Evolutionary conservation across 1,284 basidiomycete species (phyloP), one percentile per base, ranked within the genome.

Genomic region (Fistulina hepatica): DNA sequence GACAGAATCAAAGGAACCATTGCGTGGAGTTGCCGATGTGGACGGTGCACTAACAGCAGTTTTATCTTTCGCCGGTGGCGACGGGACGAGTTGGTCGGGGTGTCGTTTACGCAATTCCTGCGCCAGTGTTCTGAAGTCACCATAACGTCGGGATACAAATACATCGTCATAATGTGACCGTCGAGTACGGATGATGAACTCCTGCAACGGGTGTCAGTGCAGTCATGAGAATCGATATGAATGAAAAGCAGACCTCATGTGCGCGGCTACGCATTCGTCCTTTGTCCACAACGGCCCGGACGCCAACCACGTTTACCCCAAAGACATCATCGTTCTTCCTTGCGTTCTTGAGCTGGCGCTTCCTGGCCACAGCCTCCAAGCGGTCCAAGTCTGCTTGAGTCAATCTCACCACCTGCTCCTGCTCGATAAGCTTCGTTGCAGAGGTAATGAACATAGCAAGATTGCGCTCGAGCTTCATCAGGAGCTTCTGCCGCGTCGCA

Each of bases 151-250:
- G 1, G 90, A 88, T 3, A 97, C 94, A 54, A 77, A 92, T 4
- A 90, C 71, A 48, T 95, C 91, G 2, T 67, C 67, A 43, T 72
- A 70, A 9, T 75, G 71, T 3, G 76, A 70, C 22, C 89, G 69
- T 10, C 81, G 72, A 0, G 94, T 98, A 21, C 89, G 76, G 24
- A 98, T 80, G 50, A 98, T 78, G 56, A 98, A 98, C 67, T 97
- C 94, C 84, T 92, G 50, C 12, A 36, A 44, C 26, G 21, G 45
- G 33, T 10, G 41, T 39, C 23, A 7, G 34, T 41, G 36, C 32
- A 41, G 24, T 37, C 34, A 36, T 17, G 39, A 42, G 24, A 36
- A 21, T 40, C 32, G 41, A 25, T 23, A 24, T 36, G 34, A 33
- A 19, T 39, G 23, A 35, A 26, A 43, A 44, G 32, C 63, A 33